These are phyloP conservation scores for barrel medic (Medicago truncatula) DNA, from an alignment of 306 rosid genomes.

Conservation along the genomic window DNA sequence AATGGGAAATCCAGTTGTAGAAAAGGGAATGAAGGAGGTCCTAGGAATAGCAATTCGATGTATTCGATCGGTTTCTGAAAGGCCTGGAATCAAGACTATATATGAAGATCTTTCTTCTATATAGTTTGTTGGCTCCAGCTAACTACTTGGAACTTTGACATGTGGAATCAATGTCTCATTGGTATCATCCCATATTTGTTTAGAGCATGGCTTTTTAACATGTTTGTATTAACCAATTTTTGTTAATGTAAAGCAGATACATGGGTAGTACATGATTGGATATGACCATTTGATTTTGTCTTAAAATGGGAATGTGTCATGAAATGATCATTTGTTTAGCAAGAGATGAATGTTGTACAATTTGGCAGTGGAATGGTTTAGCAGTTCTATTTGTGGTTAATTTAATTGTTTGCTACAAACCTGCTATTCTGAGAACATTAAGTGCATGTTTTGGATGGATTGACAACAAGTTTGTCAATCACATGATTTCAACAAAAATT, in stretches of 20 bases:
- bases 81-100: conserved; percentile 93
- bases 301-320: conserved; percentile 36
- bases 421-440: background rate
- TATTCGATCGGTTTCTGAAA: conserved; percentile 75
- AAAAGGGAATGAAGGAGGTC: conserved; percentile 93
- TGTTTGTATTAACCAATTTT: conserved; percentile 55
- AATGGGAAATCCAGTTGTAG: conserved; percentile 67
- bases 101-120: conserved; percentile 96
- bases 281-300: conserved; percentile 45
- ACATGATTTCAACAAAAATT: no score
- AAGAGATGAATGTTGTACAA: conserved; percentile 28
- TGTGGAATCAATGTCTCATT: conserved; percentile 77
- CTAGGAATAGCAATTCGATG: conserved; percentile 85
- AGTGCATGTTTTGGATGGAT: background rate
- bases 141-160: conserved; percentile 46
- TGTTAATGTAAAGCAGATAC: conserved; percentile 50
- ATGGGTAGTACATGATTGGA: conserved; percentile 40
- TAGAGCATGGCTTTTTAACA: conserved; percentile 50
- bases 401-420: conserved; percentile 4
- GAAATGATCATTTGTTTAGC: conserved; percentile 42
- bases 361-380: conserved; percentile 35
- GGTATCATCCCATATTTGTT: conserved; percentile 57
- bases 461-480: no score
- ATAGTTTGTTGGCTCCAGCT: conserved; percentile 54
- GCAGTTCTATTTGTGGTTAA: conserved; percentile 24